Percentiles rank a stretch among this genome's conserved stretches.
These are phyloP conservation scores for Azolla pinnata DNA, from an alignment of 75 land plant genomes.

Conservation along the genomic window DNA sequence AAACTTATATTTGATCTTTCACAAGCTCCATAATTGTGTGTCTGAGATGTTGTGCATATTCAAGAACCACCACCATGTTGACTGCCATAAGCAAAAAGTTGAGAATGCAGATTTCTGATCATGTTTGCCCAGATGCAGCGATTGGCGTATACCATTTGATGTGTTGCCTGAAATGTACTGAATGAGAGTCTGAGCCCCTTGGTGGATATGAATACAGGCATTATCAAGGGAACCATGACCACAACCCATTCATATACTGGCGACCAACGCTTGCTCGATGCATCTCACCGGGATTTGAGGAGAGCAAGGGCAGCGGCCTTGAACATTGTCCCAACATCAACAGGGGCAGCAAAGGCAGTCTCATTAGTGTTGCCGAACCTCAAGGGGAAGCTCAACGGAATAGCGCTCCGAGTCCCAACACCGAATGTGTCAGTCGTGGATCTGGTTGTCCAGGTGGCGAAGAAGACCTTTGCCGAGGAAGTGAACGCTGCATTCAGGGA, in stretches of 20 bases:
- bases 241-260: constrained; percentile 99
- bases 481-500: constrained; percentile 92
- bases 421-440: constrained; percentile 95
- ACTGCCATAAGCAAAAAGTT: too few relatives aligned
- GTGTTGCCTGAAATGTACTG: not conserved
- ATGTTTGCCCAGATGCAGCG: too few relatives aligned
- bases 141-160: not conserved
- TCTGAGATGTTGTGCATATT: too few relatives aligned
- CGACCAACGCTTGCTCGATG: constrained; percentile 89
- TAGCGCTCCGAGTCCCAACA: constrained; percentile 93
- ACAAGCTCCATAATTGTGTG: too few relatives aligned
- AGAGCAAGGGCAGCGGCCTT: constrained; percentile 88
- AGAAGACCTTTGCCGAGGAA: constrained; percentile 95
- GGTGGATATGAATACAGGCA: constrained; percentile 46
- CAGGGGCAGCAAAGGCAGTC: constrained; percentile 96
- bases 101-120: too few relatives aligned
- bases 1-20: too few relatives aligned
- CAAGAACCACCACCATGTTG: too few relatives aligned
- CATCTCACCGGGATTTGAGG: constrained; percentile 87
- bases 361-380: constrained; percentile 76
- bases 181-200: not conserved
- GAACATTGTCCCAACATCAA: constrained; percentile 95
- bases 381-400: constrained; percentile 95
- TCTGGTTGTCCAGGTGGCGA: constrained; percentile 76
- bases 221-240: constrained; percentile 99